Evolutionary conservation across 192 early-diverging fungal species (phyloP).

Genomic region (Backusella morwellensis): DNA sequence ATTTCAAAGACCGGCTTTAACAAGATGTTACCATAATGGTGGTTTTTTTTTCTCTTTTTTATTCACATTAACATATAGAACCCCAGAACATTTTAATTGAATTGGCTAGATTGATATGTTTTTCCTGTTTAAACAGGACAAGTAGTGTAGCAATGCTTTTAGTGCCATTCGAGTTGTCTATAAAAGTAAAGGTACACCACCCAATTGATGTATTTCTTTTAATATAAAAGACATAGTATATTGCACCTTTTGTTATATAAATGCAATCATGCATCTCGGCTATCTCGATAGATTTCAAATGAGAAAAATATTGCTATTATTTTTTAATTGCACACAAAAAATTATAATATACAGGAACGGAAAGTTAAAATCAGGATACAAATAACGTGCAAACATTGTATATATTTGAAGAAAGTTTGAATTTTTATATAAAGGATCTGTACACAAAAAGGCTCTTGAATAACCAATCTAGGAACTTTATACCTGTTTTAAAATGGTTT

Average conservation of each 20-base stretch:
- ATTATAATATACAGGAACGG: not conserved
- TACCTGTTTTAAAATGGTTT: not conserved
- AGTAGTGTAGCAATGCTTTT: no score
- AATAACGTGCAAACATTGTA: not conserved
- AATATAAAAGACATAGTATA: not conserved
- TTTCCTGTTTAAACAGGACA: not conserved
- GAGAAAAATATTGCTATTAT: not conserved
- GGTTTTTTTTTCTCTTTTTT: not conserved
- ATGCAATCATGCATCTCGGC: not conserved
- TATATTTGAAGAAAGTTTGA: not conserved
- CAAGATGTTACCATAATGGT: not conserved
- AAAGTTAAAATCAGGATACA: not conserved
- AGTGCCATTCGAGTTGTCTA: no score
- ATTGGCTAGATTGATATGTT: not conserved
- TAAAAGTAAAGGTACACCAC: not conserved
- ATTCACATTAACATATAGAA: not conserved
- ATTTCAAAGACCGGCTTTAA: not conserved
- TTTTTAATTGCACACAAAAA: not conserved
- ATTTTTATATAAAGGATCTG: not conserved
- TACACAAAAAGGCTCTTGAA: not conserved
- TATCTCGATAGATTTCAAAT: not conserved
- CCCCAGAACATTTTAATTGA: not conserved
- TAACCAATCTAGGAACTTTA: slow-evolving; percentile 12
- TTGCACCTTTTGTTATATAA: not conserved
- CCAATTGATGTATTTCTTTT: not conserved